These are phyloP conservation scores for Aspergillus pseudonomiae DNA, from an alignment of 2,329 filamentous ascomycete genomes.

Conservation along the genomic window DNA sequence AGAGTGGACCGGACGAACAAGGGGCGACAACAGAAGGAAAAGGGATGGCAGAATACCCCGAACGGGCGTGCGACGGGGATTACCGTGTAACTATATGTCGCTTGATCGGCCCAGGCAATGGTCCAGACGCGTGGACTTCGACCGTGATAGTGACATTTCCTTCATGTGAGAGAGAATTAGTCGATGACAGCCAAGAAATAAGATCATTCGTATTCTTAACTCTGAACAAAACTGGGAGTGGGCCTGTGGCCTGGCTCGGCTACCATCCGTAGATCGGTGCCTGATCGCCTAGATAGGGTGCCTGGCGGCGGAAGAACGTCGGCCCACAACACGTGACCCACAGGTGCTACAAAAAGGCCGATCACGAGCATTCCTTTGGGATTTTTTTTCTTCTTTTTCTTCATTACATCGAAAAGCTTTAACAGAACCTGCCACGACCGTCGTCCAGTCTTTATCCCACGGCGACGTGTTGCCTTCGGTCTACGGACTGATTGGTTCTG, in stretches of 20 bases:
- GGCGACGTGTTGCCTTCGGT: conserved; percentile 71
- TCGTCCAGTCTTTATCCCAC: conserved; percentile 57
- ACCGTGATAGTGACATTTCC: background rate
- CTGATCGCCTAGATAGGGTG: background rate
- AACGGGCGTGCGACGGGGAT: background rate
- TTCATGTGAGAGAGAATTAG: background rate
- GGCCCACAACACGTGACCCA: conserved; percentile 35
- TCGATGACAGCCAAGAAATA: background rate
- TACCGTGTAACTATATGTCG: background rate
- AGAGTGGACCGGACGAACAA: background rate
- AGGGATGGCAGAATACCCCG: background rate
- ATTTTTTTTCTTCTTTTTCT: conserved; percentile 44
- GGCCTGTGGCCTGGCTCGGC: background rate
- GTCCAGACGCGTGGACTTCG: background rate
- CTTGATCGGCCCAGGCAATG: background rate
- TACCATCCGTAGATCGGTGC: background rate
- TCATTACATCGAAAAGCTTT: conserved; percentile 59
- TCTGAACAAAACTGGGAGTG: background rate
- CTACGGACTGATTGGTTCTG: conserved; percentile 63
- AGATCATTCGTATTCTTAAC: background rate
- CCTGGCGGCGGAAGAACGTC: conserved; percentile 22
- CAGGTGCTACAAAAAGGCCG: conserved; percentile 30
- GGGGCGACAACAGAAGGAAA: background rate
- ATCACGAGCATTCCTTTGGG: conserved; percentile 15
- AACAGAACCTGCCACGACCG: conserved; percentile 72